phyloP scores from a whole-genome alignment of 176 grass and related monocot species.

The Aegilops speltoides region DNA sequence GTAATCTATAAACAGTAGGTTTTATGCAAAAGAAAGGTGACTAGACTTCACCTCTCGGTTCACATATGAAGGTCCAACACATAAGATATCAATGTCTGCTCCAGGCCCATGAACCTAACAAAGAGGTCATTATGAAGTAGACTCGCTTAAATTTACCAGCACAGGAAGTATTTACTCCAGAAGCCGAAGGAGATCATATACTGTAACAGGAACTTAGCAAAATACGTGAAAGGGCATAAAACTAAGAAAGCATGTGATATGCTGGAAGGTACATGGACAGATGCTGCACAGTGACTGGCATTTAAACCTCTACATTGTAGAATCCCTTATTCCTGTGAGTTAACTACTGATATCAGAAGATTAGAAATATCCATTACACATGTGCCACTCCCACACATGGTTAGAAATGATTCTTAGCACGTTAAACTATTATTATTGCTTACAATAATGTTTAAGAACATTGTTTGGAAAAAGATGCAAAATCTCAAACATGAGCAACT shows the following conservation, averaged over 20 bases:
- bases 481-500: slow-evolving; percentile 5
- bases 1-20: slow-evolving; percentile 16
- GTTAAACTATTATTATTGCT: not conserved
- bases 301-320: not conserved
- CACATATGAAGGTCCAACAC: slow-evolving; percentile 96
- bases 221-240: not conserved
- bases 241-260: slow-evolving; percentile 5
- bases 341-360: not conserved
- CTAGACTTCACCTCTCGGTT: slow-evolving; percentile 72
- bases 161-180: not conserved
- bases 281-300: not conserved
- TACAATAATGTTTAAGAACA: not conserved
- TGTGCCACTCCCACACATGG: not conserved
- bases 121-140: slow-evolving; percentile 8
- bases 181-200: slow-evolving; percentile 9
- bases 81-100: slow-evolving; percentile 94
- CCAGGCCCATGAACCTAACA: slow-evolving; percentile 91
- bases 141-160: not conserved
- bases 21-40: slow-evolving; percentile 19
- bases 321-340: not conserved
- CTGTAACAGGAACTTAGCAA: not conserved
- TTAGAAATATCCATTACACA: not conserved
- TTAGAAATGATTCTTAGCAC: not conserved
- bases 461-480: slow-evolving; percentile 14
- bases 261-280: not conserved